Conservation (phyloP, 352 stramenopile species). For the Globisporangium yorkense region DNA sequence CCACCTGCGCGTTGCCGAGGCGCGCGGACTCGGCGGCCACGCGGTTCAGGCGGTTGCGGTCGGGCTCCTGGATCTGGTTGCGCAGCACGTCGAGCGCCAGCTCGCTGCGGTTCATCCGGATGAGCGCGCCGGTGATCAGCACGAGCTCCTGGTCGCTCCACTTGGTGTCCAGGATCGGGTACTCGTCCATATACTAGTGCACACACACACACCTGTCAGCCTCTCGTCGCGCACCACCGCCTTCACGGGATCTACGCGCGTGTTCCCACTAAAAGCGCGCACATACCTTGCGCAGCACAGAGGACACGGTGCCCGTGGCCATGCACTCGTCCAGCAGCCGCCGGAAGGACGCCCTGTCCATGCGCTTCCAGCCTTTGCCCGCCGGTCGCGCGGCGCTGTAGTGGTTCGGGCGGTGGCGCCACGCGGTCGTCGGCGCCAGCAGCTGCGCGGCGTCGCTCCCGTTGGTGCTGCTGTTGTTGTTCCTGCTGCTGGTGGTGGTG, state of each 20-base stretch:
- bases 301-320: slow-evolving; percentile 40
- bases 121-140: slow-evolving; percentile 62
- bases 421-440: slow-evolving; percentile 1
- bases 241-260: no score
- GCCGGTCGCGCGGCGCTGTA: slow-evolving; percentile 16
- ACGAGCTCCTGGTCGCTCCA: slow-evolving; percentile 75
- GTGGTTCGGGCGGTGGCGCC: slow-evolving; percentile 17
- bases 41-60: slow-evolving; percentile 57
- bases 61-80: slow-evolving; percentile 43
- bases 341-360: slow-evolving; percentile 59
- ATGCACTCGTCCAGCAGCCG: slow-evolving; percentile 57
- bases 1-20: slow-evolving; percentile 57
- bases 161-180: slow-evolving; percentile 46
- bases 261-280: not conserved
- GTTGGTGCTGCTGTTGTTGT: slow-evolving; percentile 20
- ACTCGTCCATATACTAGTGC: slow-evolving; percentile 58
- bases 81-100: slow-evolving; percentile 49
- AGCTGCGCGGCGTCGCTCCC: slow-evolving; percentile 12
- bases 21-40: slow-evolving; percentile 61
- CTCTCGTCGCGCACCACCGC: not conserved
- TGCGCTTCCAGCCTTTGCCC: slow-evolving; percentile 38
- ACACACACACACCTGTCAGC: not conserved
- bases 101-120: slow-evolving; percentile 65
- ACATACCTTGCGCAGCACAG: slow-evolving; percentile 39
- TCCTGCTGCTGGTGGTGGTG: slow-evolving; percentile 16